Percentiles rank a stretch among this genome's conserved stretches.
These are phyloP conservation scores for Rhodamnia argentea DNA, from an alignment of 345 rosid species.

Conservation along the genomic window DNA sequence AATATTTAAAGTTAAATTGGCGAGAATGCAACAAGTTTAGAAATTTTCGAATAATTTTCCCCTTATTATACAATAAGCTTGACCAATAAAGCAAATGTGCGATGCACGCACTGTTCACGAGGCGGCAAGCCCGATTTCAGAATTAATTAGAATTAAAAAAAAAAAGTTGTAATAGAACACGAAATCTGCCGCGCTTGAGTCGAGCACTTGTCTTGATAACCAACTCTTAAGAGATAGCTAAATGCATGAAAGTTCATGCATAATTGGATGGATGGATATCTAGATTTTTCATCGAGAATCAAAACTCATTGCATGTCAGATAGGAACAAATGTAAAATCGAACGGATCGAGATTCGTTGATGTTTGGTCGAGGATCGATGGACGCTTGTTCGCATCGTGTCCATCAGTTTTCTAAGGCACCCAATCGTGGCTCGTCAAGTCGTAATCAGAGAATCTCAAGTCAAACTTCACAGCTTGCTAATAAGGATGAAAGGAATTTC, in stretches of 20 bases:
- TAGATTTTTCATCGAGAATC: no score
- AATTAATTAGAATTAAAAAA: not conserved
- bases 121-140: not conserved
- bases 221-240: no score
- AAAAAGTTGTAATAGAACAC: no score
- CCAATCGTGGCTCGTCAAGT: not conserved
- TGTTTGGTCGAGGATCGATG: not conserved
- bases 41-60: no score
- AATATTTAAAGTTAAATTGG: no score
- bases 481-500: not conserved
- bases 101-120: not conserved
- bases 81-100: not conserved
- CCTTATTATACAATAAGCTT: no score
- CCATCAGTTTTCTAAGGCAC: not conserved
- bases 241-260: no score
- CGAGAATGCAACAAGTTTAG: no score
- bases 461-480: not conserved
- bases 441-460: not conserved
- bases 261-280: no score
- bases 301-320: no score
- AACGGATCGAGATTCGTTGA: not conserved
- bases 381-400: not conserved
- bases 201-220: no score
- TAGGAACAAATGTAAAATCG: not conserved
- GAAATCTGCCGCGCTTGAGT: no score